These are phyloP conservation scores for Trypanosoma platydactyli DNA, from an alignment of 208 protist genomes.

Conservation along the genomic window DNA sequence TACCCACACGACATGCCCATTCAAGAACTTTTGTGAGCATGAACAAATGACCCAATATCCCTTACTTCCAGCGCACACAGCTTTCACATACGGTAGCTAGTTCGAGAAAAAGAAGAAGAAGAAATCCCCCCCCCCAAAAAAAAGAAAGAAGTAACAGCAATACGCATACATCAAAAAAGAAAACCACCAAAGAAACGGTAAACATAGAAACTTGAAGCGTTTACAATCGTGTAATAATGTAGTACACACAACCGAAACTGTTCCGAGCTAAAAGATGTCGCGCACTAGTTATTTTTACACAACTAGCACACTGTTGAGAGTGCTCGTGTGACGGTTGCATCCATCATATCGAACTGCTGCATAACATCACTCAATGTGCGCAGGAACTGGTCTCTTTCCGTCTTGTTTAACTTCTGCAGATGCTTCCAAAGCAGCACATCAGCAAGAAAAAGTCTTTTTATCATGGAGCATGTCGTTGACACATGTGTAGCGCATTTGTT, in stretches of 20 bases:
- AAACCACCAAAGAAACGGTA: background rate
- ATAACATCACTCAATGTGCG: constrained; percentile 48
- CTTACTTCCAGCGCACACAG: background rate
- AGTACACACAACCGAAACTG: background rate
- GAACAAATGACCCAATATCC: background rate
- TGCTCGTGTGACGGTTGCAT: constrained; percentile 34
- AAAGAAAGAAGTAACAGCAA: background rate
- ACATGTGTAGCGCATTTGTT: constrained; percentile 22
- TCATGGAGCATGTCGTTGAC: constrained; percentile 31
- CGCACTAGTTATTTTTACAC: background rate
- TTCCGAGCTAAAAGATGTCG: background rate
- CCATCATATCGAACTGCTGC: constrained; percentile 37
- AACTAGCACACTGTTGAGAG: constrained; percentile 16
- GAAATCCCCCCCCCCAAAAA: constrained; percentile 24
- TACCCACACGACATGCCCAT: constrained; percentile 34
- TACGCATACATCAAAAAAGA: constrained; percentile 10
- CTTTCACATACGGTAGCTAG: background rate
- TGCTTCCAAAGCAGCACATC: constrained; percentile 52
- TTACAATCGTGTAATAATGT: background rate
- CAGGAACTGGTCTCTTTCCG: constrained; percentile 43
- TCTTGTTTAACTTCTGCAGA: constrained; percentile 33
- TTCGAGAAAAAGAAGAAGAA: constrained; percentile 3
- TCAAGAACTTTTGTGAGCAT: constrained; percentile 10
- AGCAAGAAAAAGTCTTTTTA: constrained; percentile 59
- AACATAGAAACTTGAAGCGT: background rate